These are phyloP conservation scores for Pseudogymnoascus sp. DNA, from an alignment of 2,329 filamentous ascomycete genomes.

Conservation along the genomic window DNA sequence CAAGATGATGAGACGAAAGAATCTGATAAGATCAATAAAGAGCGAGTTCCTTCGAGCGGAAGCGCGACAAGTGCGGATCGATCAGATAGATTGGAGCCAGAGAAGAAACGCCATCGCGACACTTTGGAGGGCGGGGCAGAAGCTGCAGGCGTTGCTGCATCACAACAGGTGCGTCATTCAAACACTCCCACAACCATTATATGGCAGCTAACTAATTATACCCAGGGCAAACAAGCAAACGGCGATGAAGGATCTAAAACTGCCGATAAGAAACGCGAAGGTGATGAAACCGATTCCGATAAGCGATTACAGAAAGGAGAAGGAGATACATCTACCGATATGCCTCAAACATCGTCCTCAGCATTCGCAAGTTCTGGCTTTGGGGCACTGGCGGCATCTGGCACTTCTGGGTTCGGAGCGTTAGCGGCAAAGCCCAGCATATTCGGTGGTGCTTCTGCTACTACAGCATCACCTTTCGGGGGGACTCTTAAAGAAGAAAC, in stretches of 20 bases:
- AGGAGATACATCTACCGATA: constrained; percentile 21
- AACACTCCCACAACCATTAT: not conserved
- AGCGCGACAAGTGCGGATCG: constrained; percentile 28
- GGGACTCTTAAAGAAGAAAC: not conserved
- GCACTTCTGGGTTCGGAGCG: constrained; percentile 54
- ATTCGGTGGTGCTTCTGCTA: constrained; percentile 38
- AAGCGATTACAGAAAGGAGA: constrained; percentile 14
- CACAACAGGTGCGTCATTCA: not conserved
- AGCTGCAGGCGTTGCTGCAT: constrained; percentile 17
- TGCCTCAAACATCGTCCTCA: constrained; percentile 42
- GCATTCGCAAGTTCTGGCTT: constrained; percentile 63
- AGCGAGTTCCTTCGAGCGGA: constrained; percentile 34
- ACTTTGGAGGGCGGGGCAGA: constrained; percentile 29
- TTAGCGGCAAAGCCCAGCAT: constrained; percentile 39
- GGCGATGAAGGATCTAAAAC: not conserved
- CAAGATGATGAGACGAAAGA: constrained; percentile 38
- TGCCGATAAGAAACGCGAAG: not conserved
- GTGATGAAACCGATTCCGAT: not conserved
- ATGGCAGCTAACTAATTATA: not conserved
- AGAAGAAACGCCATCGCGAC: constrained; percentile 57
- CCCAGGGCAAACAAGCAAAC: not conserved
- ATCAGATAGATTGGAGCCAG: constrained; percentile 44
- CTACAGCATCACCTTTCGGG: not conserved
- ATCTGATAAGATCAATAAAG: constrained; percentile 27
- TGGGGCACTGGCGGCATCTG: constrained; percentile 52